Base-by-base conservation (phyloP, 2,329 filamentous ascomycete genomes). In the Phaeoacremonium minimum region DNA sequence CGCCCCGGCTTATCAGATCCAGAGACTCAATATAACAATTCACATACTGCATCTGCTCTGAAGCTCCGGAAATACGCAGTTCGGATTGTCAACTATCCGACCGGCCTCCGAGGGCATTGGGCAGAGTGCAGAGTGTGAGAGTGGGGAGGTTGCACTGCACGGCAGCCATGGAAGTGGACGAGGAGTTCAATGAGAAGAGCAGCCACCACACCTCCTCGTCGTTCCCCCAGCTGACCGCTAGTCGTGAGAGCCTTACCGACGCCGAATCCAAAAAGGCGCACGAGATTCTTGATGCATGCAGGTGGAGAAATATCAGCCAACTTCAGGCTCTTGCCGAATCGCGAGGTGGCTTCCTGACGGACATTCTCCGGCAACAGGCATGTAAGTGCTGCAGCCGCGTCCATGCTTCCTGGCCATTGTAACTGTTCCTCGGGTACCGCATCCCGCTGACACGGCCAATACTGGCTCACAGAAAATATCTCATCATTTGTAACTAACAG, bases 341-440 rank as follows among this genome's bases (percentile, higher is more conserved):
- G 2, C 62, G 68, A 36, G 83, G 80, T n/a, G 85, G 85, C 14
- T 72, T 88, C 44, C 53, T 87, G 38, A 72, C 69, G 15, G 84
- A 89, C 55, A 63, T 69, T 18, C 60, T 93, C 44, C 83, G 90
- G 47, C 75, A 77, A 52, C 66, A 69, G 58, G 88, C 87, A 48
- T 96, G 91, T 94, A 76, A 63, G 86, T 77, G 22, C n/a, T n/a
- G n/a, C n/a, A n/a, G n/a, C n/a, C n/a, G n/a, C n/a, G 20, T 44
- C 47, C 33, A 30, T 34, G 19, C 35, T 20, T 37, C 19, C 18
- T 33, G 18, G 19, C 37, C 36, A 28, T 17, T 40, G 28, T 15
- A 40, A 40, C 53, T 34, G 51, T n/a, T n/a, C n/a, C n/a, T n/a
- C n/a, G n/a, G n/a, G n/a, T n/a, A n/a, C n/a, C n/a, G n/a, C n/a